Evolutionary conservation across 139 green algal genomes (phyloP), one percentile per base, ranked within the genome.

Genomic region (Haematococcus sp.): DNA sequence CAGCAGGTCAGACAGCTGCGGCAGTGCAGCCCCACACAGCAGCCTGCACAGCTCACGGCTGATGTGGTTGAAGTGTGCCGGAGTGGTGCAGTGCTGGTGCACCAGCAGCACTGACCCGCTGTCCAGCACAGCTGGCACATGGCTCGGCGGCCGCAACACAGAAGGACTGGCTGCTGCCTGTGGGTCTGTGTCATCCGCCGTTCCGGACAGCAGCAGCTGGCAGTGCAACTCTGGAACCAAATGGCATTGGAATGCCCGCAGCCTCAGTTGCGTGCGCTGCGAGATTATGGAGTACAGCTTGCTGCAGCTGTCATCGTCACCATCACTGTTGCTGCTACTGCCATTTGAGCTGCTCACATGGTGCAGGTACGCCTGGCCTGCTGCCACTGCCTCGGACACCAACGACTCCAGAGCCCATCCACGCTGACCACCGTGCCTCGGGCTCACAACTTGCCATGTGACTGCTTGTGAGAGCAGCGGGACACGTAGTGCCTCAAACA

Each of bases 11-110:
- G 75, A 59, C 60, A 81, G 68, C 3, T 23, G 46, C 3, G 68
- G 75, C 75, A 81, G 33, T 28, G 59, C 27, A 17, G 49, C 33
- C 52, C 59, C 17, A 35, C 75, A 22, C 17, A 31, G 59, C 0
- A 34, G 73, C 74, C 74, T 65, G 58, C 55, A 59, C 3, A 80
- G 67, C 65, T 80, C 58, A 1, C n/a, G 49, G 58, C 25, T 35
- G 40, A 80, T 75, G 55, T 22, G 35, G 25, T 63, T 32, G 67
- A 67, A 80, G n/a, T 71, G 27, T 19, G 58, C 34, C 13, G 52
- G 52, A 11, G 15, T n/a, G 1, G 56, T 30, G 22, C n/a, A 28
- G 2, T 65, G n/a, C n/a, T 30, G 4, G 23, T 49, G 63, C 22
- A 78, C 73, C 23, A 51, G 71, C 63, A 78, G 63, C 52, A 33